phyloP scores from a whole-genome alignment of 2,329 filamentous ascomycete genomes.

The Coniochaeta pulveracea region DNA sequence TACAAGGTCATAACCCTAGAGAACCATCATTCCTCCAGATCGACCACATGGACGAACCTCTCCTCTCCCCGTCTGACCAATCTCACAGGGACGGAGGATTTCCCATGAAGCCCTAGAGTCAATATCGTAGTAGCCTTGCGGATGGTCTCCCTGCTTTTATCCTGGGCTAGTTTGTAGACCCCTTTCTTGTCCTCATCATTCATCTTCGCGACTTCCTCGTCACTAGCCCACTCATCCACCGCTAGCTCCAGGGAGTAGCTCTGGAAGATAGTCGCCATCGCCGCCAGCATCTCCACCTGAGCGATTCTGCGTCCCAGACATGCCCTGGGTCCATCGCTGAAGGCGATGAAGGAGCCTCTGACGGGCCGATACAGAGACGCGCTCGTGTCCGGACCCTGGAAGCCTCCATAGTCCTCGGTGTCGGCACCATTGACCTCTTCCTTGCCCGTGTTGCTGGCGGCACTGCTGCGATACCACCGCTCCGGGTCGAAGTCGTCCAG shows the following conservation, averaged over 20 bases:
- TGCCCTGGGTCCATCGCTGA: slow-evolving; percentile 45
- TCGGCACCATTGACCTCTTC: slow-evolving; percentile 25
- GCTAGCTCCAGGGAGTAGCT: slow-evolving; percentile 59
- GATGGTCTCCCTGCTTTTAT: slow-evolving; percentile 39
- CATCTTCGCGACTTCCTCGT: slow-evolving; percentile 43
- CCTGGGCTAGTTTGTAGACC: slow-evolving; percentile 51
- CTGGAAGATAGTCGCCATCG: slow-evolving; percentile 42
- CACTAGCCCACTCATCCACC: slow-evolving; percentile 45
- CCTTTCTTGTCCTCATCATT: slow-evolving; percentile 27
- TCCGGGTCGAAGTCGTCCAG: slow-evolving; percentile 60
- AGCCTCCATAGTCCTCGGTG: slow-evolving; percentile 45
- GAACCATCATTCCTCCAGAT: slow-evolving; percentile 11
- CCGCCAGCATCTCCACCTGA: slow-evolving; percentile 45
- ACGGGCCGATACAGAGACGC: slow-evolving; percentile 48
- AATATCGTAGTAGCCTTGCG: slow-evolving; percentile 48
- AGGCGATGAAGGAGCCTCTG: slow-evolving; percentile 45
- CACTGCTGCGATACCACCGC: slow-evolving; percentile 49
- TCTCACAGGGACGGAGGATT: slow-evolving; percentile 50
- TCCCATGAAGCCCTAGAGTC: slow-evolving; percentile 59
- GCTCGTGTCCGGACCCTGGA: slow-evolving; percentile 48
- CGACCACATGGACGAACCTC: slow-evolving; percentile 42
- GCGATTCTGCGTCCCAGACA: slow-evolving; percentile 48
- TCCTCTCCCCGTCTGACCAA: slow-evolving; percentile 60
- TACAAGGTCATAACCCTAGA: too few species aligned
- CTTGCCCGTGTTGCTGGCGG: slow-evolving; percentile 13